Conservation (phyloP, 2,329 filamentous ascomycete genomes). For the Periglandula ipomoeae region DNA sequence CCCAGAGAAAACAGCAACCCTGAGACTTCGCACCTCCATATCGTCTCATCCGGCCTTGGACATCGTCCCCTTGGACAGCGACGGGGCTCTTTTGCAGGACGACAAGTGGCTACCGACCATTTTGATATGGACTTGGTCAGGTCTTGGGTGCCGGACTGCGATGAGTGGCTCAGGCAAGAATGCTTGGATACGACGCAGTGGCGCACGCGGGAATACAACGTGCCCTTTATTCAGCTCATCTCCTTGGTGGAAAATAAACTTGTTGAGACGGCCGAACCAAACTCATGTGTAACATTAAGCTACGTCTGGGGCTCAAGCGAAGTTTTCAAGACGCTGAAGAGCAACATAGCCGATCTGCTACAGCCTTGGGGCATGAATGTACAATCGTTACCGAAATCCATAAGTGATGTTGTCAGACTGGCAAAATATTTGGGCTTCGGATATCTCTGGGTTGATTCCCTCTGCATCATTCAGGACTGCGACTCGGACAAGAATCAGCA, state of each 20-base stretch:
- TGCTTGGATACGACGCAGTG: conserved; percentile 4
- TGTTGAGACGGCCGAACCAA: conserved; percentile 2
- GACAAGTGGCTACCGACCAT: neutral
- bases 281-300: conserved; percentile 5
- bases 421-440: conserved; percentile 5
- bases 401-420: conserved; percentile 8
- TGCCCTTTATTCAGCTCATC: conserved; percentile 6
- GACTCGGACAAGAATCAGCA: conserved; percentile 2
- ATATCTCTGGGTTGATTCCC: conserved; percentile 10
- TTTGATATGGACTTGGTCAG: neutral
- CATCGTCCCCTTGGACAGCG: neutral
- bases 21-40: conserved; percentile 3
- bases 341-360: conserved; percentile 3
- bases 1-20: conserved; percentile 1
- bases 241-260: conserved; percentile 3
- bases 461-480: conserved; percentile 11
- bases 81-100: neutral
- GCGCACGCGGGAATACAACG: conserved; percentile 3
- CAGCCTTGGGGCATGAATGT: conserved; percentile 1
- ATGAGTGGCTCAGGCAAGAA: conserved; percentile 4
- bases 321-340: conserved; percentile 4
- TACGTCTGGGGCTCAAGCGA: conserved; percentile 6
- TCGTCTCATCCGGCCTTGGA: conserved; percentile 2
- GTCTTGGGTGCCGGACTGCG: conserved; percentile 1
- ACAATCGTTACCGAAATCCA: conserved; percentile 4